These are phyloP conservation scores for Amaranthus cruentus DNA, from an alignment of 148 eudicot species.

Conservation along the genomic window DNA sequence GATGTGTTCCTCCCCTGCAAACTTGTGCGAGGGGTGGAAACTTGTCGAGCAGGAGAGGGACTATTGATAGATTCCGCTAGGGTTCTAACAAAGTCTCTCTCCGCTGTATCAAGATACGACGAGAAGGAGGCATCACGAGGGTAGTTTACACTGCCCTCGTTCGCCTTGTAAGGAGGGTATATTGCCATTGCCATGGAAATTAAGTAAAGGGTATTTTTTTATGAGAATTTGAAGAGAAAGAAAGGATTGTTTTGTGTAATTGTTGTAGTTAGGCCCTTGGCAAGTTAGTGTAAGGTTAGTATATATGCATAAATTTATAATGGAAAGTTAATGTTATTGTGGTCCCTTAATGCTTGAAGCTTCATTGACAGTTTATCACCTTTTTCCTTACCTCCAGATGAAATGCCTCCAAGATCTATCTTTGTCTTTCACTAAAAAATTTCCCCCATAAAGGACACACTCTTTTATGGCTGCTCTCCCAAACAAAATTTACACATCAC, in stretches of 20 bases:
- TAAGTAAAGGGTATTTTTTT: background rate
- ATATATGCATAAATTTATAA: conserved; percentile 3
- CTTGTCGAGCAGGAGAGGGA: conserved; percentile 23
- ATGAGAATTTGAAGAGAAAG: background rate
- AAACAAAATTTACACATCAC: conserved; percentile 13
- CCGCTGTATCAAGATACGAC: conserved; percentile 49
- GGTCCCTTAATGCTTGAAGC: conserved; percentile 27
- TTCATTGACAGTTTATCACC: conserved; percentile 29
- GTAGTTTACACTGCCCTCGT: conserved; percentile 13
- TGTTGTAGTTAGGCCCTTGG: conserved; percentile 13
- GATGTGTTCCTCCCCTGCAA: conserved; percentile 11
- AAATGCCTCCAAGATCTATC: conserved; percentile 25
- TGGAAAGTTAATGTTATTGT: conserved; percentile 16
- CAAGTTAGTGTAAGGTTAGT: background rate
- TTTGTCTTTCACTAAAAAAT: conserved; percentile 24
- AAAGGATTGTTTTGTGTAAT: conserved; percentile 1
- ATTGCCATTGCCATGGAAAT: conserved; percentile 34
- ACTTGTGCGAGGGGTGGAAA: conserved; percentile 12
- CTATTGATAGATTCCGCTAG: conserved; percentile 35
- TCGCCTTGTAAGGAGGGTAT: conserved; percentile 20
- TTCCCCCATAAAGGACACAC: conserved; percentile 14
- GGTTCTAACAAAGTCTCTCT: conserved; percentile 42
- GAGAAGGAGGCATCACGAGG: conserved; percentile 76
- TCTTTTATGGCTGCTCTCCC: conserved; percentile 32
- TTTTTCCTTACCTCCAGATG: conserved; percentile 26